Percentiles rank a stretch among this genome's conserved stretches.
Conservation (phyloP, 2,329 filamentous ascomycete genomes). For the Aspergillus sp. region DNA sequence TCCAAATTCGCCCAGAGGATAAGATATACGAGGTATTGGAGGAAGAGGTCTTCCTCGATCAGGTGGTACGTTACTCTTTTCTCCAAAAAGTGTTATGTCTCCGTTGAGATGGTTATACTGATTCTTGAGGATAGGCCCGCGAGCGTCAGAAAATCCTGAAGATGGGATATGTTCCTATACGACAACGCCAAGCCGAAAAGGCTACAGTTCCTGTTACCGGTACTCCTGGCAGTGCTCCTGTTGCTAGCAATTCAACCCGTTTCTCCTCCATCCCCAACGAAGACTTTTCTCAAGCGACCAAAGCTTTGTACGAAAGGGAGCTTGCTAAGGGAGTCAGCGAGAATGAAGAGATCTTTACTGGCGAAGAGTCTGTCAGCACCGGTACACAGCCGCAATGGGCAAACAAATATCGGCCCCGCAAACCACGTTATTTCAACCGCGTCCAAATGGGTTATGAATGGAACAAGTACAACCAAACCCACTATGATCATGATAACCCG, state of each 20-base stretch:
- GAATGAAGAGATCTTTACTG: conserved; percentile 93
- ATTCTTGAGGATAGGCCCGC: conserved; percentile 44
- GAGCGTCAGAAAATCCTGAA: conserved; percentile 67
- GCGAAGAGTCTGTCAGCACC: conserved; percentile 77
- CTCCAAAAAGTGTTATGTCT: no score
- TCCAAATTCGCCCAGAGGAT: conserved; percentile 68
- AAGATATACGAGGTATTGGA: conserved; percentile 63
- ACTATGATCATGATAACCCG: conserved; percentile 98
- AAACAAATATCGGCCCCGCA: conserved; percentile 82
- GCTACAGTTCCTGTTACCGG: conserved; percentile 35
- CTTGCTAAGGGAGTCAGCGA: conserved; percentile 88
- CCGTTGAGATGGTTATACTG: no score
- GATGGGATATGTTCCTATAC: conserved; percentile 69
- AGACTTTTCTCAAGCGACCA: conserved; percentile 84
- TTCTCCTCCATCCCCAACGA: conserved; percentile 73
- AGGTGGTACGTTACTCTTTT: conserved; percentile 50
- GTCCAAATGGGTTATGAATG: conserved; percentile 99
- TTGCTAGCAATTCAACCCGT: conserved; percentile 63
- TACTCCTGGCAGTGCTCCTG: conserved; percentile 49
- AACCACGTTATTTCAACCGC: conserved; percentile 95
- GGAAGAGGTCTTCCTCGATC: conserved; percentile 62
- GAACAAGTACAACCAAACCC: conserved; percentile 99
- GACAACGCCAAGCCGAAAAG: conserved; percentile 49
- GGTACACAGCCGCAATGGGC: conserved; percentile 75
- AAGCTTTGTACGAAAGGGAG: conserved; percentile 88